phyloP scores from a whole-genome alignment of 495 filamentous ascomycete species.

The Aspergillus campestris region DNA sequence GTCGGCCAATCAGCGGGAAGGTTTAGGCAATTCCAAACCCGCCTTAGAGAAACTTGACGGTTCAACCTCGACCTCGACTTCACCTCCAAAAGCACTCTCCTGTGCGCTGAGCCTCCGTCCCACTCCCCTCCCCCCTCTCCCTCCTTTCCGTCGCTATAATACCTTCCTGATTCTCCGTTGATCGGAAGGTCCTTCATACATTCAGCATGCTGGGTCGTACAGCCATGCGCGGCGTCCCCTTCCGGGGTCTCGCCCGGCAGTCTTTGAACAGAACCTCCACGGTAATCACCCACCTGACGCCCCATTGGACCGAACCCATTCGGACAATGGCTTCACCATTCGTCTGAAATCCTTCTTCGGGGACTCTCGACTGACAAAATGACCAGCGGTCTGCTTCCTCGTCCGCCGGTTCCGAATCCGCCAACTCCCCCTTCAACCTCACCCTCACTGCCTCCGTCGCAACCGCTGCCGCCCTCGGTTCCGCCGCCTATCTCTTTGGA shows the following conservation, averaged over 20 bases:
- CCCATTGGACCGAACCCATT: constrained; percentile 23
- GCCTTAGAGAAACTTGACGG: constrained; percentile 32
- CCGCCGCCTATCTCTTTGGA: constrained; percentile 87
- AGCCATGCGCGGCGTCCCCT: constrained; percentile 70
- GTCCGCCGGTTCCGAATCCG: constrained; percentile 39
- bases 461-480: constrained; percentile 75
- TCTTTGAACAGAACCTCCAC: constrained; percentile 41
- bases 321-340: constrained; percentile 24
- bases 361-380: constrained; percentile 18
- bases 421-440: constrained; percentile 47
- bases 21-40: constrained; percentile 34
- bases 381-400: constrained; percentile 40
- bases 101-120: constrained; percentile 20
- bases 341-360: not conserved
- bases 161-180: constrained; percentile 24
- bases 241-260: constrained; percentile 56
- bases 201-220: constrained; percentile 80
- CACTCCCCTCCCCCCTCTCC: constrained; percentile 23
- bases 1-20: constrained; percentile 31
- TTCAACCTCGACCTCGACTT: constrained; percentile 34
- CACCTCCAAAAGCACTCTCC: constrained; percentile 27
- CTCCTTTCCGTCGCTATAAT: constrained; percentile 22
- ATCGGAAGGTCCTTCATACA: constrained; percentile 33
- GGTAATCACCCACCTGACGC: constrained; percentile 31
- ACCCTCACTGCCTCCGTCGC: constrained; percentile 77